Evolutionary conservation across 2,329 filamentous ascomycete genomes (phyloP).

Genomic region (Plectosphaerella sp.): DNA sequence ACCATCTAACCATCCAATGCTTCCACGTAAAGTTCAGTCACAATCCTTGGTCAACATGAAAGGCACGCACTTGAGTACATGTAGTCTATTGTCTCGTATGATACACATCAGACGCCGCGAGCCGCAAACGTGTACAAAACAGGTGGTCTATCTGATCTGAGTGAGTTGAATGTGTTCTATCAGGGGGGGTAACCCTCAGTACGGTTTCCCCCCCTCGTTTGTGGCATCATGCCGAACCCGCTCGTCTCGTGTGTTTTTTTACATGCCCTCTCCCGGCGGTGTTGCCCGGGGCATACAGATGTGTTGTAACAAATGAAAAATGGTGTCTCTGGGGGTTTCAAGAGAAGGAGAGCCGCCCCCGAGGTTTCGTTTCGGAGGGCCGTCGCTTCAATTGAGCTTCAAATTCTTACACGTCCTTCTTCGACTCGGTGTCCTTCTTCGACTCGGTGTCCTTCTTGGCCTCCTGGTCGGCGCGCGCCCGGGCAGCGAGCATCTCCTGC

Average conservation of each 20-base stretch:
- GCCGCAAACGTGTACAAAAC: conserved; percentile 7
- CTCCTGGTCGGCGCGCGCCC: conserved; percentile 11
- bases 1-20: too few species aligned
- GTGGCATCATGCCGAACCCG: background rate
- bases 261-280: conserved; percentile 11
- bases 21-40: too few species aligned
- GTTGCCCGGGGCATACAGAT: conserved; percentile 10
- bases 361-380: conserved; percentile 1
- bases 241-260: conserved; percentile 8
- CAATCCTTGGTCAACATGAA: too few species aligned
- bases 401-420: conserved; percentile 31
- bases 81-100: conserved; percentile 2
- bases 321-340: background rate
- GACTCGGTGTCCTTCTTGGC: conserved; percentile 20
- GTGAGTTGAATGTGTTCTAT: conserved; percentile 12
- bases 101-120: background rate
- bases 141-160: conserved; percentile 12
- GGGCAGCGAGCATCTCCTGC: conserved; percentile 29
- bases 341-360: too few species aligned
- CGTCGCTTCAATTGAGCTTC: conserved; percentile 12
- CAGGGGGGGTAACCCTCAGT: background rate
- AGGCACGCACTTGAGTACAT: background rate
- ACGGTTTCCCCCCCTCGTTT: background rate
- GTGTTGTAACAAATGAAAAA: conserved; percentile 9
- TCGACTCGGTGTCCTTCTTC: conserved; percentile 36